phyloP scores from a whole-genome alignment of 2,329 filamentous ascomycete species.

The Hypoxylon rubiginosum region DNA sequence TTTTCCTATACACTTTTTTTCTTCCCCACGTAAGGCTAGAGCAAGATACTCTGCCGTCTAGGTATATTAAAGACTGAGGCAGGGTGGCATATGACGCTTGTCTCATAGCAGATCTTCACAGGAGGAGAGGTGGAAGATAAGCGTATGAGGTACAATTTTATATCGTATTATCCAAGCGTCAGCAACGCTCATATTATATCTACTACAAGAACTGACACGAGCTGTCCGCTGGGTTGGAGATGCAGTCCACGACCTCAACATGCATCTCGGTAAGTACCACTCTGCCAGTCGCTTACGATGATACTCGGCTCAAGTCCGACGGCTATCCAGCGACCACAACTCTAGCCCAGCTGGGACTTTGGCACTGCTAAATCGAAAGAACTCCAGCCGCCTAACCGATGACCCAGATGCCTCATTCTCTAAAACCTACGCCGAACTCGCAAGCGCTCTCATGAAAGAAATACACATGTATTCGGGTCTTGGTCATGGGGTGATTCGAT shows the following conservation, averaged over 20 bases:
- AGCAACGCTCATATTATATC: slow-evolving; percentile 33
- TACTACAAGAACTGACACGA: slow-evolving; percentile 27
- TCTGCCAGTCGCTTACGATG: neutral
- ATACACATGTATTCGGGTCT: slow-evolving; percentile 45
- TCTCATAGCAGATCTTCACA: slow-evolving; percentile 15
- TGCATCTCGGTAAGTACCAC: slow-evolving; percentile 2
- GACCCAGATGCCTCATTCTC: slow-evolving; percentile 35
- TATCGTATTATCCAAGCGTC: slow-evolving; percentile 29
- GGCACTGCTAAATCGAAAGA: slow-evolving; percentile 6
- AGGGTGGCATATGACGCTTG: no score
- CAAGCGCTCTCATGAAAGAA: slow-evolving; percentile 44
- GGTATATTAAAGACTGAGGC: no score
- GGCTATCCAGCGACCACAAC: slow-evolving; percentile 9
- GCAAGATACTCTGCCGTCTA: no score
- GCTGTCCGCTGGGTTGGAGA: slow-evolving; percentile 5
- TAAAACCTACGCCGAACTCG: slow-evolving; percentile 46
- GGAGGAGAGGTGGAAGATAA: slow-evolving; percentile 1
- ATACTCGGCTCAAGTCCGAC: neutral
- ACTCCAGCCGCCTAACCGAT: slow-evolving; percentile 33
- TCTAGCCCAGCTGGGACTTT: slow-evolving; percentile 6
- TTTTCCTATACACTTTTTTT: no score
- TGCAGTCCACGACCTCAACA: slow-evolving; percentile 8
- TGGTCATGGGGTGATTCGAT: slow-evolving; percentile 19
- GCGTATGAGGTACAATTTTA: slow-evolving; percentile 11
- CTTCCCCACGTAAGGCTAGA: no score